Evolutionary conservation across 768 basidiomycete genomes (phyloP).

Genomic region (Mycena sanguinolenta): DNA sequence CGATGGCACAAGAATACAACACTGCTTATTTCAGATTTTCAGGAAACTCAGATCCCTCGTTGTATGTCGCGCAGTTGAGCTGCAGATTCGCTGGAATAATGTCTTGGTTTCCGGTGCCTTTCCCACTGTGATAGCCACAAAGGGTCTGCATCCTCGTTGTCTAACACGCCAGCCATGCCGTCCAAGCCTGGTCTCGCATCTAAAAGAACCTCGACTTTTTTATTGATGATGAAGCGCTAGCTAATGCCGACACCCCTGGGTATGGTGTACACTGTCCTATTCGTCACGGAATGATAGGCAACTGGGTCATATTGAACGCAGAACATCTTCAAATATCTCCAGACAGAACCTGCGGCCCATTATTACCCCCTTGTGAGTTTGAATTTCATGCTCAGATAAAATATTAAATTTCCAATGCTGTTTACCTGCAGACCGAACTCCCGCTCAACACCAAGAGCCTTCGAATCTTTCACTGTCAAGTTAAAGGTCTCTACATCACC

Average conservation of each 20-base stretch:
- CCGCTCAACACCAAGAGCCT: constrained; percentile 98
- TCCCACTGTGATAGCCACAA: constrained; percentile 95
- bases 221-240: constrained; percentile 98
- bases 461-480: constrained; percentile 99
- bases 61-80: constrained; percentile 65
- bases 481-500: constrained; percentile 97
- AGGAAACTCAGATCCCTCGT: constrained; percentile 98
- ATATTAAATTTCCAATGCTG: background rate
- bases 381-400: background rate
- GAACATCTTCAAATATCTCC: constrained; percentile 99
- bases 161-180: constrained; percentile 85
- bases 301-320: constrained; percentile 99
- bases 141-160: constrained; percentile 72
- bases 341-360: constrained; percentile 99
- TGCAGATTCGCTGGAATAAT: constrained; percentile 21
- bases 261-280: constrained; percentile 98
- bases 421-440: constrained; percentile 89
- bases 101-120: constrained; percentile 75
- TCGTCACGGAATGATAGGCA: constrained; percentile 96
- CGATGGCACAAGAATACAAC: background rate
- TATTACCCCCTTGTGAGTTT: constrained; percentile 92
- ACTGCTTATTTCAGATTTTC: constrained; percentile 77
- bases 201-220: constrained; percentile 99
- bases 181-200: constrained; percentile 93
- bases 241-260: constrained; percentile 93